Evolutionary conservation across 306 rosid species (phyloP).

Genomic region (Sophora flavescens): DNA sequence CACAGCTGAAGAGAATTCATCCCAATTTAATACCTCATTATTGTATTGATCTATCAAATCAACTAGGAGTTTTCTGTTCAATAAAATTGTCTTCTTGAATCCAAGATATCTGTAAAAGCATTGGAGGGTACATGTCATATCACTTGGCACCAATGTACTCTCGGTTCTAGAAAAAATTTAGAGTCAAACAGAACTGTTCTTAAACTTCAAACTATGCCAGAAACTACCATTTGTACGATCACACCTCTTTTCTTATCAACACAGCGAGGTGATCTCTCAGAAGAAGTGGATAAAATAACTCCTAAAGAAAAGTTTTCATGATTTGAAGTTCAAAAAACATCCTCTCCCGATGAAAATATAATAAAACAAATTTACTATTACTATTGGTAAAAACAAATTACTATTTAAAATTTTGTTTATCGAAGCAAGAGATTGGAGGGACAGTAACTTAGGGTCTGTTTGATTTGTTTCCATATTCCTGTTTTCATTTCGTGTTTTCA

Average conservation of each 20-base stretch:
- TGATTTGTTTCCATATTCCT: no score
- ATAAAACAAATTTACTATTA: background rate
- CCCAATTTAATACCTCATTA: slow-evolving; percentile 70
- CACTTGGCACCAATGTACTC: slow-evolving; percentile 18
- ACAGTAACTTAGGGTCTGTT: background rate
- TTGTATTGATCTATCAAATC: slow-evolving; percentile 82
- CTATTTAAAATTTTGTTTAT: background rate
- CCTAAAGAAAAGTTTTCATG: background rate
- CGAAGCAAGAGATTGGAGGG: background rate
- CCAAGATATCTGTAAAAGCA: slow-evolving; percentile 82
- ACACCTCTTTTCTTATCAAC: background rate
- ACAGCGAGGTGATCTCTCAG: background rate
- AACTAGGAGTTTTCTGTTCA: slow-evolving; percentile 84
- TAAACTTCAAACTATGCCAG: slow-evolving; percentile 8
- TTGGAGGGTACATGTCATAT: slow-evolving; percentile 34
- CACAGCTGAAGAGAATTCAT: slow-evolving; percentile 83
- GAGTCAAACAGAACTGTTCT: background rate
- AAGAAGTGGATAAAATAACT: slow-evolving; percentile 6
- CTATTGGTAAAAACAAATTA: background rate
- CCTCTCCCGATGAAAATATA: background rate
- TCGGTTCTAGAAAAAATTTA: background rate
- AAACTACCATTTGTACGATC: background rate
- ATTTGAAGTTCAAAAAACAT: no score
- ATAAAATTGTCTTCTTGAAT: slow-evolving; percentile 81
- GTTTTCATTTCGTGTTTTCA: no score